Evolutionary conservation across 257 asterid genomes (phyloP), one percentile per base, ranked within the genome.

Genomic region (Solanum peruvianum): DNA sequence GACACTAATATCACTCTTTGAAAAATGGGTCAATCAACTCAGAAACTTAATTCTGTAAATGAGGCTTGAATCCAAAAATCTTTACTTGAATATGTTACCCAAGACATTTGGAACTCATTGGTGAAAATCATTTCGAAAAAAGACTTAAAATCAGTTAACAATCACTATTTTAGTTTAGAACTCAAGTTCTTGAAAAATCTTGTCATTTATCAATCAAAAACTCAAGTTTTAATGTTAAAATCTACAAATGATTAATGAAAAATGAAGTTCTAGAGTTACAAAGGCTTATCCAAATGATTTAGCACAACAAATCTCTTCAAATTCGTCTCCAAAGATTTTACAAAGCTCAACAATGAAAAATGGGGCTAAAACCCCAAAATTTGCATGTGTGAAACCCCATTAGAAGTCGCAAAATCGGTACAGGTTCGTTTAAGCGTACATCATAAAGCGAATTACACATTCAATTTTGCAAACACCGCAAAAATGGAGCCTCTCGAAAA

Each of bases 21-120:
- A 6, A 52, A 52, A 52, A 56, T 56, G 3, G 62, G n/a, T 56
- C 10, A 52, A 56, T 56, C n/a, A 56, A 18, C n/a, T 18, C n/a
- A 18, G 7, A 56, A 56, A 56, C 1, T 0, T 2, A 7, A 56
- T 56, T 52, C 0, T 0, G 0, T 18, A 56, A 56, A 16, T 56
- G 62, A 56, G 11, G n/a, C 3, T 56, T 18, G n/a, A 56, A 56
- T 56, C 3, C 1, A 0, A 18, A 52, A 56, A 56, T 56, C 0
- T 56, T 56, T 18, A 0, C 62, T 56, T 56, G n/a, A 56, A 56
- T 18, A 56, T 56, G n/a, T 56, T 56, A 56, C 11, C 4, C 4
- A 56, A 56, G 62, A 0, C n/a, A 18, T 56, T 56, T 18, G n/a
- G 0, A 7, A 18, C 11, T 18, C n/a, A 56, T 56, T 18, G n/a